Conservation (phyloP, 2,329 filamentous ascomycete genomes). For the Clonostachys byssicola region DNA sequence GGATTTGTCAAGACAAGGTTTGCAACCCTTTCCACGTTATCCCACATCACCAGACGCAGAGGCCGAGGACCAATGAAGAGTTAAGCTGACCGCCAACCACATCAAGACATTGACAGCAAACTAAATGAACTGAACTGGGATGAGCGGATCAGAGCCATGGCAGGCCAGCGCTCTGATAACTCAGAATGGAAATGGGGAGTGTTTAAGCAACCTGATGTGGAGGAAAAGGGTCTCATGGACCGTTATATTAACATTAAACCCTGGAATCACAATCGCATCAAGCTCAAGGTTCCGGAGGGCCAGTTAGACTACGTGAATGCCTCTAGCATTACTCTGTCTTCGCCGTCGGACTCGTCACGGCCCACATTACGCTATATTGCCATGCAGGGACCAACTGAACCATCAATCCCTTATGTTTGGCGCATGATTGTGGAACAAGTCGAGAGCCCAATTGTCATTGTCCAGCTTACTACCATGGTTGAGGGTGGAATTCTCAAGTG, state of each 20-base stretch:
- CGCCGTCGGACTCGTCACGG: slow-evolving; percentile 27
- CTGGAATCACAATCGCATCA: slow-evolving; percentile 82
- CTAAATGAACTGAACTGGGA: slow-evolving; percentile 50
- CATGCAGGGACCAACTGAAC: slow-evolving; percentile 83
- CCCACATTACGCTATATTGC: slow-evolving; percentile 71
- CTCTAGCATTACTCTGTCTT: slow-evolving; percentile 60
- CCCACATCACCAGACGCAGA: not conserved
- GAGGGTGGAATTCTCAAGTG: slow-evolving; percentile 80
- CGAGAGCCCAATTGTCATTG: slow-evolving; percentile 70
- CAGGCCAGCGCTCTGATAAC: slow-evolving; percentile 21
- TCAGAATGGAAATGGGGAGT: slow-evolving; percentile 25
- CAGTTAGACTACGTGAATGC: slow-evolving; percentile 80
- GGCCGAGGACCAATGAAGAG: slow-evolving; percentile 3
- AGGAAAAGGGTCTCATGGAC: slow-evolving; percentile 49
- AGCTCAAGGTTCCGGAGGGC: slow-evolving; percentile 70
- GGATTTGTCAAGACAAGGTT: slow-evolving; percentile 28
- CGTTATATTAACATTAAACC: slow-evolving; percentile 88
- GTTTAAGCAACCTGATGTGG: slow-evolving; percentile 24
- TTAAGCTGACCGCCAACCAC: not conserved
- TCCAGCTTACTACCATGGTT: slow-evolving; percentile 90
- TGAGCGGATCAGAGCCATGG: slow-evolving; percentile 42
- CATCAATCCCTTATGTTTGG: slow-evolving; percentile 80
- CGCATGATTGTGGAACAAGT: slow-evolving; percentile 88
- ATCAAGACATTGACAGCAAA: slow-evolving; percentile 41
- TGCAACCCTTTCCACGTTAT: slow-evolving; percentile 1